phyloP scores from a whole-genome alignment of 2,329 filamentous ascomycete species.

The Hymenoscyphus infarciens region DNA sequence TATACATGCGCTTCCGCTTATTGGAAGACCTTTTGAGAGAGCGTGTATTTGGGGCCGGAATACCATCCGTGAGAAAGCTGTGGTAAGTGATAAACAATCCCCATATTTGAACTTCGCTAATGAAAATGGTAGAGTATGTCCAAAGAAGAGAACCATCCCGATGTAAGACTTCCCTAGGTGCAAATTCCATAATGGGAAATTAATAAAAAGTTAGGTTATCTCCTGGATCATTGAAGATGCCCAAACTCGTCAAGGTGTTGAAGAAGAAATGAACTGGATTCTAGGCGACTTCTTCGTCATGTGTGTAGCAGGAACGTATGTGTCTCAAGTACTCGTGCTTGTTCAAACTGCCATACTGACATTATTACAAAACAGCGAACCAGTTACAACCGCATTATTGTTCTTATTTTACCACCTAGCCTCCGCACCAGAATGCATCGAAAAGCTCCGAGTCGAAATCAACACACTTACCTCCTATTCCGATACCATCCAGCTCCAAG shows the following conservation, averaged over 20 bases:
- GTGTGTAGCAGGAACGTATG: not conserved
- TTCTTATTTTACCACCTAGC: not conserved
- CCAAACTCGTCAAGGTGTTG: not conserved
- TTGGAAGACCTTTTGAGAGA: no score
- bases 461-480: not conserved
- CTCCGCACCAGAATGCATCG: not conserved
- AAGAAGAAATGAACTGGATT: not conserved
- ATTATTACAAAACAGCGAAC: not conserved
- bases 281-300: not conserved
- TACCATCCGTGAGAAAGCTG: no score
- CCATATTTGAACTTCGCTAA: no score
- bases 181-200: not conserved
- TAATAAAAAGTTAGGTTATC: not conserved
- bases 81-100: no score
- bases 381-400: not conserved
- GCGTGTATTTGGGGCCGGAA: no score
- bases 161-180: not conserved
- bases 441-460: not conserved
- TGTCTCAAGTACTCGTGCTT: not conserved
- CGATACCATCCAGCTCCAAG: not conserved
- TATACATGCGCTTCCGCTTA: no score
- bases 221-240: not conserved
- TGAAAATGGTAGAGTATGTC: no score
- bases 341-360: not conserved
- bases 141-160: not conserved